Evolutionary conservation across 768 basidiomycete genomes (phyloP), one percentile per base, ranked within the genome.

Genomic region (Pleurotus tuoliensis): DNA sequence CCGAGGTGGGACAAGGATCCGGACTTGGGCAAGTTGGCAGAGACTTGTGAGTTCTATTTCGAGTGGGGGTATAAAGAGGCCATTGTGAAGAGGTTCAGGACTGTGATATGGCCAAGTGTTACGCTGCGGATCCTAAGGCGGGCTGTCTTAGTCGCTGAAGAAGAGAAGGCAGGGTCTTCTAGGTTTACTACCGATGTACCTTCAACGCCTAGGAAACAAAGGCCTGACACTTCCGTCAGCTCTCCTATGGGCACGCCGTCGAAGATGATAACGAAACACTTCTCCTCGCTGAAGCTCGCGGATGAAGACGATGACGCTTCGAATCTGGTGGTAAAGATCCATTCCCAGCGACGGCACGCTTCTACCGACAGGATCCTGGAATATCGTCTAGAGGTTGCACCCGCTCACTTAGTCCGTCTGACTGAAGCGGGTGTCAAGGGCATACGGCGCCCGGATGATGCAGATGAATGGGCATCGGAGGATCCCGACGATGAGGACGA

Each of bases 11-110:
- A 75, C 1, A 77, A 73, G 56, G 89, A 92, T 58, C 87, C 88
- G 0, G 83, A 88, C 61, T 72, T 92, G 1, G 80, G 79, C 13
- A 82, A 81, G 54, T 80, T 95, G 13, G 93, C 94, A 0, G 81
- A 74, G 8, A 76, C 86, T 3, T 95, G 93, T 73, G 94, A 97
- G 69, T 77, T 86, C 47, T 89, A 86, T 67, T 96, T 96, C 59
- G 94, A 95, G 66, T 97, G 94, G 94, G 94, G 94, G 0, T 86
- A 91, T 49, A 86, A 79, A 62, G 88, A 92, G 47, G 76, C 84
- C 2, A 91, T 96, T 55, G 79, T 90, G 61, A 91, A 91, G 61
- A 85, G 92, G 9, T 94, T 95, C 65, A 78, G 90, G 64, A 90
- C 84, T 0, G 81, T 92, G 3, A 78, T 94, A 15, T 97, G 93